Conservation (phyloP, 75 land plant species). For the Sequoia sempervirens region DNA sequence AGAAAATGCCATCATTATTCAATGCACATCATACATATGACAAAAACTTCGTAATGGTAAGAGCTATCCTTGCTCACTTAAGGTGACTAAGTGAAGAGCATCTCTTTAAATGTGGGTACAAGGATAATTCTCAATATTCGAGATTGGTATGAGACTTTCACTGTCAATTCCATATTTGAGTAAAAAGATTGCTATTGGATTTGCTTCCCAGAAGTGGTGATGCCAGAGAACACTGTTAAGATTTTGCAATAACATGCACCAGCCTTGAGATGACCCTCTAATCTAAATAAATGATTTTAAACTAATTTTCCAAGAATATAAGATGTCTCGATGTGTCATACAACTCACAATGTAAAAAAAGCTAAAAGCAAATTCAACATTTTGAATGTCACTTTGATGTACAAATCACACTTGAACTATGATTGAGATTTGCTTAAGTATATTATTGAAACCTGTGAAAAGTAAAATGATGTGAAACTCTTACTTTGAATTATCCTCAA, state of each 20-base stretch:
- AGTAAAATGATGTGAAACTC: conserved; percentile 47
- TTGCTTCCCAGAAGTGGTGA: neutral
- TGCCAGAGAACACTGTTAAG: neutral
- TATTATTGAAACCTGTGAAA: conserved; percentile 41
- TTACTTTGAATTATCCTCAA: neutral
- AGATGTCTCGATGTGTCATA: neutral
- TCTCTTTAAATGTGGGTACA: neutral
- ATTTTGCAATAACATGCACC: neutral
- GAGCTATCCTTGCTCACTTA: neutral
- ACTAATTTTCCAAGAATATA: neutral
- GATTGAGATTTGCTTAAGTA: neutral
- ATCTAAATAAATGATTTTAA: neutral
- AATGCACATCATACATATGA: neutral
- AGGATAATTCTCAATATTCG: neutral
- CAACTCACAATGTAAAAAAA: neutral
- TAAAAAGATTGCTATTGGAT: neutral
- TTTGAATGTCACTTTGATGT: neutral
- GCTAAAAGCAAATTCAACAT: neutral
- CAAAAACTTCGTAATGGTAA: neutral
- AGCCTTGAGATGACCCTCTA: neutral
- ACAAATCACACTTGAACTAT: neutral
- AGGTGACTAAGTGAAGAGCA: neutral
- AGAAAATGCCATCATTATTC: neutral
- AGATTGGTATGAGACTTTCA: neutral
- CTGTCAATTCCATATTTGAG: neutral